Conservation (phyloP, 2,329 filamentous ascomycete genomes). For the Apiospora arundinis region DNA sequence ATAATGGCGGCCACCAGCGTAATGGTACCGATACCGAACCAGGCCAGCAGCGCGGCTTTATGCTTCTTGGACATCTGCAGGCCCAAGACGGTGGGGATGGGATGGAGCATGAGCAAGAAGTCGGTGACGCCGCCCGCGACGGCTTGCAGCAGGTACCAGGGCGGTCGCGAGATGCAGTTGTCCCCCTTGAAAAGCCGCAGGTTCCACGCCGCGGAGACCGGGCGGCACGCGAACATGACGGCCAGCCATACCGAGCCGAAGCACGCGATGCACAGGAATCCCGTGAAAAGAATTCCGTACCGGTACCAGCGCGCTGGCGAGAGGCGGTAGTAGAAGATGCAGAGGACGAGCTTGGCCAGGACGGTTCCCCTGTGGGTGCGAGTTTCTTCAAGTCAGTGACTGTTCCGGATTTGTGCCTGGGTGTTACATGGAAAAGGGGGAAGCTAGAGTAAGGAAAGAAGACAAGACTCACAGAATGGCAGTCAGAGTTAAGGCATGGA, state of each 20-base stretch:
- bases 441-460: not conserved
- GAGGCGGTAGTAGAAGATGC: constrained; percentile 27
- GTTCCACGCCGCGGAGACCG: constrained; percentile 26
- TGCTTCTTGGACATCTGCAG: constrained; percentile 23
- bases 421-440: not conserved
- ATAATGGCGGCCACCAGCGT: constrained; percentile 24
- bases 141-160: constrained; percentile 24
- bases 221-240: constrained; percentile 26
- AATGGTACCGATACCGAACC: constrained; percentile 26
- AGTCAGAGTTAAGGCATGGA: constrained; percentile 19
- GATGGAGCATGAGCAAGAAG: constrained; percentile 24
- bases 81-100: constrained; percentile 25
- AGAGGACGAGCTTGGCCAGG: constrained; percentile 25
- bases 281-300: constrained; percentile 23
- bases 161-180: constrained; percentile 21
- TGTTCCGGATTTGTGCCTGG: not conserved
- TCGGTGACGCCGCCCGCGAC: constrained; percentile 25
- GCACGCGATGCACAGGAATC: constrained; percentile 22
- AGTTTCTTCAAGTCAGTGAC: not conserved
- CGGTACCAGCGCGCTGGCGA: constrained; percentile 22
- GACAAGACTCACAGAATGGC: constrained; percentile 19
- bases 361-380: not conserved
- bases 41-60: constrained; percentile 22
- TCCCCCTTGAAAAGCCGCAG: constrained; percentile 10
- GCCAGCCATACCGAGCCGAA: constrained; percentile 23